Evolutionary conservation across 495 filamentous ascomycete genomes (phyloP).

Genomic region (Penicillium pulvis): DNA sequence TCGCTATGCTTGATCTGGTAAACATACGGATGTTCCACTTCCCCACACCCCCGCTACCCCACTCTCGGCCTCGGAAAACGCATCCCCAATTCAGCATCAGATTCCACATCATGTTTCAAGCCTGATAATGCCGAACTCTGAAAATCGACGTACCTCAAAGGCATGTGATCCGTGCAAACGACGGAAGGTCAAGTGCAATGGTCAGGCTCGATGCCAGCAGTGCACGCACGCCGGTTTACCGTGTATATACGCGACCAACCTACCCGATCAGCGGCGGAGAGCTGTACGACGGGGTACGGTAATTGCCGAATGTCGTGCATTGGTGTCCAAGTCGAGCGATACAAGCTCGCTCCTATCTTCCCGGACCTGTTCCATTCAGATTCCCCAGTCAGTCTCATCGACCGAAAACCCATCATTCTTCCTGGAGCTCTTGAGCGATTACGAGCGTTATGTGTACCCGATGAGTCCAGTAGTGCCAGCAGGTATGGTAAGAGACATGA

Average conservation of each 20-base stretch:
- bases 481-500: constrained; percentile 22
- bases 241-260: constrained; percentile 29
- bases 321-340: not conserved
- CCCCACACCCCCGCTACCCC: not conserved
- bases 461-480: constrained; percentile 33
- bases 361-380: not conserved
- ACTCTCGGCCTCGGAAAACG: not conserved
- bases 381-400: constrained; percentile 8
- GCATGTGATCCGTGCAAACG: constrained; percentile 75
- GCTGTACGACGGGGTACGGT: constrained; percentile 24
- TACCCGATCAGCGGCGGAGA: constrained; percentile 23
- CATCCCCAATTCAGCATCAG: not conserved
- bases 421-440: constrained; percentile 19
- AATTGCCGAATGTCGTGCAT: constrained; percentile 22
- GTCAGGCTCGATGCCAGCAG: constrained; percentile 31
- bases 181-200: constrained; percentile 80
- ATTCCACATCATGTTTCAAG: not conserved
- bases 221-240: constrained; percentile 31
- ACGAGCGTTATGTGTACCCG: constrained; percentile 31
- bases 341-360: not conserved
- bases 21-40: not conserved
- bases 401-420: constrained; percentile 21
- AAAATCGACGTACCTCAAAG: constrained; percentile 4
- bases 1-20: too few species aligned
- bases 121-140: not conserved